A percentile compares a stretch with the other conserved stretches of the same genome.
phyloP scores from a whole-genome alignment of 1,139 yeast genomes.

The Pichia sorboxylosa region DNA sequence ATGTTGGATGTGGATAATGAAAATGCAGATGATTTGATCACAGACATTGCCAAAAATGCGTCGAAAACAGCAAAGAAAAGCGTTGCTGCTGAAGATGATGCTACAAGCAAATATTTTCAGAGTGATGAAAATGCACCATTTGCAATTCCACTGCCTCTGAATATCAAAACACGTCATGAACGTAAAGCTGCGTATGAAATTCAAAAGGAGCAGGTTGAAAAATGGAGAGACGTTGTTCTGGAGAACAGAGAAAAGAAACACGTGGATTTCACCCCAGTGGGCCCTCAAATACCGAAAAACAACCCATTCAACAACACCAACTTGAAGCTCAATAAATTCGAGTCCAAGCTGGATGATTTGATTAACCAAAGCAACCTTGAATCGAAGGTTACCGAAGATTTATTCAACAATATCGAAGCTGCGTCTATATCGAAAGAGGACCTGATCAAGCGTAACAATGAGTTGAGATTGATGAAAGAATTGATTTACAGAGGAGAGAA shows the following conservation, averaged over 20 bases:
- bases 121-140: constrained; percentile 37
- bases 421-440: constrained; percentile 78
- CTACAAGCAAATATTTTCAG: constrained; percentile 9
- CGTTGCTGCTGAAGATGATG: constrained; percentile 19
- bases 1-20: constrained; percentile 46
- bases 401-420: constrained; percentile 80
- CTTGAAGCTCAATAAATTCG: constrained; percentile 49
- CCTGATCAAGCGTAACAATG: constrained; percentile 62
- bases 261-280: constrained; percentile 53
- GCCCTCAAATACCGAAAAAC: constrained; percentile 31
- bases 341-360: constrained; percentile 50
- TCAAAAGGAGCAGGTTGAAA: constrained; percentile 72
- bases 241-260: constrained; percentile 78
- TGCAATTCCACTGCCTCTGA: constrained; percentile 72
- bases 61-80: constrained; percentile 1
- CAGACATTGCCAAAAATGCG: constrained; percentile 8
- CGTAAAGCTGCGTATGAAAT: constrained; percentile 86
- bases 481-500: constrained; percentile 92
- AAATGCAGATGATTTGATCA: constrained; percentile 16
- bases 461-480: constrained; percentile 85
- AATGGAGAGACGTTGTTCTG: constrained; percentile 80
- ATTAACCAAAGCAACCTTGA: constrained; percentile 61
- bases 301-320: constrained; percentile 42
- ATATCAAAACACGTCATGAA: constrained; percentile 78
- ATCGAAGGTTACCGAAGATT: constrained; percentile 56